Conservation (phyloP, 768 basidiomycete genomes). For the Hygrophorus pudorinus region DNA sequence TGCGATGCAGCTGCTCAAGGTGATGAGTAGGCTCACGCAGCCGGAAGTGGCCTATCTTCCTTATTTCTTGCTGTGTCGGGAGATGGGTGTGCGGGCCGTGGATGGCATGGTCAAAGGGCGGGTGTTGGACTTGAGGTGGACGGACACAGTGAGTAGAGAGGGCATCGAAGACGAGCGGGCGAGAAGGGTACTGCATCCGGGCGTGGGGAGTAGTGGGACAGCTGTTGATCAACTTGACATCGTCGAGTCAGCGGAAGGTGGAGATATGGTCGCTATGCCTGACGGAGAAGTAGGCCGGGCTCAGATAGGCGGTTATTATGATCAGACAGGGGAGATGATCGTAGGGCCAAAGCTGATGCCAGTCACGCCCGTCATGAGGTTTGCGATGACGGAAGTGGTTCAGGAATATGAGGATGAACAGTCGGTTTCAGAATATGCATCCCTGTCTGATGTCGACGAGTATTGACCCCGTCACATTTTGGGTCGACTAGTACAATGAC, state of each 20-base stretch:
- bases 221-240: slow-evolving; percentile 8
- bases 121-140: slow-evolving; percentile 70
- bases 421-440: slow-evolving; percentile 72
- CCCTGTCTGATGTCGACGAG: slow-evolving; percentile 69
- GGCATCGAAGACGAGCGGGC: slow-evolving; percentile 17
- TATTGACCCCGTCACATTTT: slow-evolving; percentile 36
- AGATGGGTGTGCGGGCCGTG: slow-evolving; percentile 74
- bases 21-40: slow-evolving; percentile 70
- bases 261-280: slow-evolving; percentile 18
- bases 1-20: slow-evolving; percentile 71
- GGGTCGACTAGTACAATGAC: no score
- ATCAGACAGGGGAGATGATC: slow-evolving; percentile 45
- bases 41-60: slow-evolving; percentile 53
- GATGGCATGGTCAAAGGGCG: slow-evolving; percentile 79
- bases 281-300: slow-evolving; percentile 28
- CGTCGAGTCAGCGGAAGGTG: slow-evolving; percentile 1
- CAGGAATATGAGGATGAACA: slow-evolving; percentile 73
- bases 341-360: slow-evolving; percentile 72
- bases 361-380: slow-evolving; percentile 72
- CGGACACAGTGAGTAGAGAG: slow-evolving; percentile 56
- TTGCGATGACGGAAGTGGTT: slow-evolving; percentile 76
- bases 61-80: slow-evolving; percentile 75
- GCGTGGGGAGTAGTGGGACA: slow-evolving; percentile 10
- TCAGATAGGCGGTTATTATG: slow-evolving; percentile 10
- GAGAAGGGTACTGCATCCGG: slow-evolving; percentile 7